phyloP scores from a whole-genome alignment of 78 protist species.

The Dictyostelium intermedium region DNA sequence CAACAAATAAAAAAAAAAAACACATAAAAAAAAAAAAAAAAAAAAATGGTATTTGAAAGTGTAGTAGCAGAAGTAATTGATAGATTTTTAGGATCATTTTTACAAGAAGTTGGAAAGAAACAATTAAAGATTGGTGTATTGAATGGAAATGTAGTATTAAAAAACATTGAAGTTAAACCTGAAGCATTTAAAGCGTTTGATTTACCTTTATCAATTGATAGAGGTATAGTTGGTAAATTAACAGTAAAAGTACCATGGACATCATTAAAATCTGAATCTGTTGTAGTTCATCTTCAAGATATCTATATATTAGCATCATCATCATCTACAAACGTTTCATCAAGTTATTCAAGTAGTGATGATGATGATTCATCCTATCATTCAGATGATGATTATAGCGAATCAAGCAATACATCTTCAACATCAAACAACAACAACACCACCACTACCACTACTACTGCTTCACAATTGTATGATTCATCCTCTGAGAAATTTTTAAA shows the following conservation, averaged over 20 bases:
- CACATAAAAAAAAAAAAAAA: no score
- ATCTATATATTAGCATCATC: conserved; percentile 63
- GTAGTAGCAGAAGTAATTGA: conserved; percentile 73
- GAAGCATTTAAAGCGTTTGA: conserved; percentile 69
- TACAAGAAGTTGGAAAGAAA: conserved; percentile 66
- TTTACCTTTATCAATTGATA: conserved; percentile 42
- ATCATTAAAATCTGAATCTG: conserved; percentile 46
- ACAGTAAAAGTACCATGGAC: conserved; percentile 67
- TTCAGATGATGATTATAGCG: neutral
- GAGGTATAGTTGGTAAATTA: conserved; percentile 61
- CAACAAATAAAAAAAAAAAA: no score
- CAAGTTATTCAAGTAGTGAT: neutral
- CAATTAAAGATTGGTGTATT: conserved; percentile 71
- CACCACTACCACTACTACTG: neutral
- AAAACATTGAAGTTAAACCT: conserved; percentile 70
- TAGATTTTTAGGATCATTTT: conserved; percentile 57
- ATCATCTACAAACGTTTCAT: neutral
- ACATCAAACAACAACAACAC: no score
- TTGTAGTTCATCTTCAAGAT: conserved; percentile 60
- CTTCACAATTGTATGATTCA: neutral
- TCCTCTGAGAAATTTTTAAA: conserved; percentile 39
- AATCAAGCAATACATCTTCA: neutral
- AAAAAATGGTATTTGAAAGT: conserved; percentile 55
- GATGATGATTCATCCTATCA: conserved; percentile 19
- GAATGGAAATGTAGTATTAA: conserved; percentile 47